Conservation (phyloP, 495 filamentous ascomycete species). For the Bombardia bombarda region DNA sequence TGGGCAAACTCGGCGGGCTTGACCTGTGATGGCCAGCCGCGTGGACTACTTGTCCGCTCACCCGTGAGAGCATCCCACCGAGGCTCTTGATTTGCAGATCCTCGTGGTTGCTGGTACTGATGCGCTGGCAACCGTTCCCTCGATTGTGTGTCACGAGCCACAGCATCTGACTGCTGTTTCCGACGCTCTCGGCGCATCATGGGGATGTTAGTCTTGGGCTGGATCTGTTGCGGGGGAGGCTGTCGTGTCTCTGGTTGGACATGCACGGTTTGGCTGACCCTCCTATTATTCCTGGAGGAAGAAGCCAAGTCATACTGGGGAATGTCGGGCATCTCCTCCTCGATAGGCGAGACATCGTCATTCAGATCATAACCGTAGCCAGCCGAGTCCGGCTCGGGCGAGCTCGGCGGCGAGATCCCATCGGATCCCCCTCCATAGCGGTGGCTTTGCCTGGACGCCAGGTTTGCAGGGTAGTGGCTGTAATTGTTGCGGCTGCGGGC, state of each 20-base stretch:
- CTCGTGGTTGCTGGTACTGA: constrained; percentile 6
- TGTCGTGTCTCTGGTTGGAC: constrained; percentile 6
- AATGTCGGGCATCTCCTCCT: constrained; percentile 33
- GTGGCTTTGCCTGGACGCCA: constrained; percentile 23
- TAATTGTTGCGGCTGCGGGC: constrained; percentile 17
- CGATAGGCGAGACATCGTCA: constrained; percentile 45
- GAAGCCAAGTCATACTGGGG: constrained; percentile 15
- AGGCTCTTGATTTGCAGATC: constrained; percentile 15
- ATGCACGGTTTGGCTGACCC: background rate
- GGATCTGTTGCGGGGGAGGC: constrained; percentile 8
- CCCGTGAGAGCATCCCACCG: constrained; percentile 44
- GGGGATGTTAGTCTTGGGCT: constrained; percentile 35
- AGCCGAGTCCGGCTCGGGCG: constrained; percentile 28
- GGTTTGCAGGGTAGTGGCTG: constrained; percentile 21
- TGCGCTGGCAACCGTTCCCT: constrained; percentile 19
- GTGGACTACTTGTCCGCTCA: constrained; percentile 37
- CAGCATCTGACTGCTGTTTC: constrained; percentile 31
- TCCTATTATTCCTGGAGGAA: constrained; percentile 11
- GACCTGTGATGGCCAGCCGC: constrained; percentile 37
- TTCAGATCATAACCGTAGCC: background rate
- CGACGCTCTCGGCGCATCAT: constrained; percentile 41
- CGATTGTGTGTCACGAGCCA: constrained; percentile 24
- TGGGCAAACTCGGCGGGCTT: constrained; percentile 38
- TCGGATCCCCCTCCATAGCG: constrained; percentile 26
- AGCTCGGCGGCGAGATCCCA: constrained; percentile 43